Base-by-base conservation (phyloP, 140 eudicot genomes). In the Bidens hawaiensis region DNA sequence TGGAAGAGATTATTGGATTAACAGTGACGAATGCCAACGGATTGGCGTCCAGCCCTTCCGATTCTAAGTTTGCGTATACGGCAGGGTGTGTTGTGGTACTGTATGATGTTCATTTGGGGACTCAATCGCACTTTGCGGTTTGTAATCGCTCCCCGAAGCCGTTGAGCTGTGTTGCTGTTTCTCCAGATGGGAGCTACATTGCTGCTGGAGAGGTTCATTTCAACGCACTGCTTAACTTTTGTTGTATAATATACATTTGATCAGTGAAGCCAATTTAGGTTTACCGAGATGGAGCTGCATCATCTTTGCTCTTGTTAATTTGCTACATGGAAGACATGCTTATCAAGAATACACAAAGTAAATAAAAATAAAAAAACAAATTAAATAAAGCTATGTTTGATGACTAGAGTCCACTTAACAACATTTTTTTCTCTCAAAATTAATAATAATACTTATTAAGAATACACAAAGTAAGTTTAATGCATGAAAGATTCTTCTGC, bases 51-150 rank as follows among this genome's bases (percentile, higher is more conserved):
- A 73, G 70, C 43, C 8, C 24, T 28, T 75, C 51, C 24, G 72
- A 61, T 74, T 78, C 84, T 6, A 83, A 60, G 28, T 71, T 72
- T 21, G 82, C 67, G 14, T 87, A 87, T 47, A 64, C 73, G 10
- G 93, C 95, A 7, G 95, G 93, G 0, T 83, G 95, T 48, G 95
- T 83, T 59, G 82, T 72, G 54, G 95, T 83, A 72, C 59, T 78
- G 15, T 83, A 87, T 49, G 72, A 87, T 56, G 81, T 81, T 12
- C 67, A 64, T 72, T 65, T 74, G 7, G 76, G 76, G 60, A 74
- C 67, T 30, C 95, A 81, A 16, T 78, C 80, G 12, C 85, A 81
- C 14, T 61, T 83, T 5, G 33, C 76, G 69, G 88, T 69, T 34
- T 71, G 78, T 14, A 53, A 71, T 78, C 79, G 95, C 24, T 59